phyloP scores from a whole-genome alignment of 352 stramenopile species.

The Globisporangium splendens region DNA sequence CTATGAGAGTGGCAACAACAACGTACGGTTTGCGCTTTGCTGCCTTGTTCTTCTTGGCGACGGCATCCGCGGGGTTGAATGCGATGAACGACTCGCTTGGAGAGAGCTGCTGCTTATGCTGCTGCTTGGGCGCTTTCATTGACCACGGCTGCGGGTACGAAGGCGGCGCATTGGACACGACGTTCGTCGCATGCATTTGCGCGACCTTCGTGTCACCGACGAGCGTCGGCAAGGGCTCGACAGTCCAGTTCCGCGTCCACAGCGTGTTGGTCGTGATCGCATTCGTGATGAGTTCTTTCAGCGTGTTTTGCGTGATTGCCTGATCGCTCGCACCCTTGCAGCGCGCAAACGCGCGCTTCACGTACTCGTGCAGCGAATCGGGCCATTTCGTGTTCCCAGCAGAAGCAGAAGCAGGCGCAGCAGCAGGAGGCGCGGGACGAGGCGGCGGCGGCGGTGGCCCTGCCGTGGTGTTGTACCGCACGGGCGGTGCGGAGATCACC shows the following conservation, averaged over 20 bases:
- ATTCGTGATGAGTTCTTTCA: conserved; percentile 84
- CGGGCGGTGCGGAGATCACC: conserved; percentile 28
- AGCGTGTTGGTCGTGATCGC: conserved; percentile 81
- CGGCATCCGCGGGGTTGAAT: conserved; percentile 32
- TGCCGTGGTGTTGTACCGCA: conserved; percentile 35
- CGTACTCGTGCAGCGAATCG: conserved; percentile 79
- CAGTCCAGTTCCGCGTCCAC: conserved; percentile 83
- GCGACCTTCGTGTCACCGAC: conserved; percentile 37
- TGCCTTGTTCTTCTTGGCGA: conserved; percentile 45
- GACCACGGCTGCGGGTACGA: not conserved
- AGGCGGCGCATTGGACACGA: conserved; percentile 8
- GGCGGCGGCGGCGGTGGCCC: conserved; percentile 13
- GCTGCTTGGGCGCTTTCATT: conserved; percentile 11
- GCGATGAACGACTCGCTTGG: conserved; percentile 33
- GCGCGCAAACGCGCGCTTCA: conserved; percentile 79
- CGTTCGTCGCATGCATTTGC: conserved; percentile 16
- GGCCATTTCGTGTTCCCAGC: conserved; percentile 71
- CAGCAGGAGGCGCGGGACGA: conserved; percentile 7
- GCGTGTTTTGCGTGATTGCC: conserved; percentile 63
- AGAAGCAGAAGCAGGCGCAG: conserved; percentile 11
- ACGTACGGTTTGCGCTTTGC: conserved; percentile 59
- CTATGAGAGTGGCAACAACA: not conserved
- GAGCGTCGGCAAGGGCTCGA: conserved; percentile 67
- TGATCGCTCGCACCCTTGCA: conserved; percentile 79
- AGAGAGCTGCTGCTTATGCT: conserved; percentile 2